phyloP scores from a whole-genome alignment of 78 protist species.

The Dictyostelium citrinum region DNA sequence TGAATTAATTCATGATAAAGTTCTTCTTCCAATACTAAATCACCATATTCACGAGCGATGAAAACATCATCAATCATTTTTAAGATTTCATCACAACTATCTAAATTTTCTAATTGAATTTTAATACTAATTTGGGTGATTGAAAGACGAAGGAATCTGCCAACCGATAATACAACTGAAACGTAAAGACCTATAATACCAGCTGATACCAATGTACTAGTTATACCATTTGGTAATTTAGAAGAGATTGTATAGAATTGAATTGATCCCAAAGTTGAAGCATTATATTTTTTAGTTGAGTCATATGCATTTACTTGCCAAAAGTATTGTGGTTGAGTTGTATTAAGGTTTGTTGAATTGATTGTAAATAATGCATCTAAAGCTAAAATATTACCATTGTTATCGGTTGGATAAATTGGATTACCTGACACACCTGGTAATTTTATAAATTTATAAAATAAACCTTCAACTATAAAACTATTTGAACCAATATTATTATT shows the following conservation, averaged over 20 bases:
- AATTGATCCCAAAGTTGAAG: neutral
- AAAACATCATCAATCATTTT: slow-evolving; percentile 80
- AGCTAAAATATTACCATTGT: neutral
- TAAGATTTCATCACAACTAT: slow-evolving; percentile 64
- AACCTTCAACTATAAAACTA: neutral
- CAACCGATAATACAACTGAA: slow-evolving; percentile 80
- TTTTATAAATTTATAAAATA: slow-evolving; percentile 26
- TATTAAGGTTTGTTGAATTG: neutral
- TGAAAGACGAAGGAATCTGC: slow-evolving; percentile 79
- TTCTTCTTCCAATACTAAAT: slow-evolving; percentile 74
- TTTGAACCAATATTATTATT: neutral
- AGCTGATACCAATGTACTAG: slow-evolving; percentile 52
- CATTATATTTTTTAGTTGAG: too few relatives aligned
- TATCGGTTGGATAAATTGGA: slow-evolving; percentile 22
- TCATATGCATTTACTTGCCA: neutral
- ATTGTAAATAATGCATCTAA: slow-evolving; percentile 6
- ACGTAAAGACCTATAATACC: slow-evolving; percentile 88
- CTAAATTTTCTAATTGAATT: slow-evolving; percentile 66
- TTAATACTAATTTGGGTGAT: slow-evolving; percentile 30
- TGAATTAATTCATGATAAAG: slow-evolving; percentile 77
- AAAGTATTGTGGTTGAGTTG: slow-evolving; percentile 4
- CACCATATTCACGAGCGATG: slow-evolving; percentile 81
- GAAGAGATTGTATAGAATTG: slow-evolving; percentile 36
- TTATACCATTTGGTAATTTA: slow-evolving; percentile 62
- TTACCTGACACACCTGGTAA: slow-evolving; percentile 64